Conservation (phyloP, 2,329 filamentous ascomycete species). For the Thielaviopsis musarum region DNA sequence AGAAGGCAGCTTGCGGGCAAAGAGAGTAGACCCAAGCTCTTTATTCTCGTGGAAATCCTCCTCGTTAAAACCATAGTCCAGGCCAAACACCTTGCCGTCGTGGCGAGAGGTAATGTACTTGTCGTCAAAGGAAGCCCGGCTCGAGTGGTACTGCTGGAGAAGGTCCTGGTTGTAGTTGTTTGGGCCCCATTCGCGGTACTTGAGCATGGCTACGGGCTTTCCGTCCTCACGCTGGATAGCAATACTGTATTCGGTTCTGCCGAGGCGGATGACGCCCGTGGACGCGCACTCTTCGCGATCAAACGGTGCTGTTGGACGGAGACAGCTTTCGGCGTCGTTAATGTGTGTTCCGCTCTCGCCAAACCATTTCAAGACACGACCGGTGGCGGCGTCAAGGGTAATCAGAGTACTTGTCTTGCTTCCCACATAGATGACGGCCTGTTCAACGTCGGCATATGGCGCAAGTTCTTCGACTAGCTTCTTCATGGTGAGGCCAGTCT, state of each 20-base stretch:
- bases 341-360: constrained; percentile 54
- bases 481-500: constrained; percentile 62
- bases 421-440: constrained; percentile 73
- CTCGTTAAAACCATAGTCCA: constrained; percentile 49
- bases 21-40: constrained; percentile 34
- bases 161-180: constrained; percentile 86
- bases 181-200: constrained; percentile 85
- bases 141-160: constrained; percentile 50
- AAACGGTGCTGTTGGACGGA: constrained; percentile 48
- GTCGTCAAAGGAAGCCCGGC: constrained; percentile 56
- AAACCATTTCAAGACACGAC: constrained; percentile 69
- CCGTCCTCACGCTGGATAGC: constrained; percentile 62
- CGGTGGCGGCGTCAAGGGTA: constrained; percentile 74
- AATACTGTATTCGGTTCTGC: constrained; percentile 78
- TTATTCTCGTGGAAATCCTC: constrained; percentile 17
- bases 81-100: constrained; percentile 61
- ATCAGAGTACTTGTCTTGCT: constrained; percentile 83
- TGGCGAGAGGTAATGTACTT: constrained; percentile 79
- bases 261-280: constrained; percentile 64
- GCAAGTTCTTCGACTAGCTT: constrained; percentile 68
- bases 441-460: constrained; percentile 58
- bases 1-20: constrained; percentile 51
- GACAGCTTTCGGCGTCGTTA: constrained; percentile 58
- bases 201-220: constrained; percentile 69
- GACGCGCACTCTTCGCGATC: constrained; percentile 64